Percentiles rank a stretch among this genome's conserved stretches.
Evolutionary conservation across 1,284 basidiomycete species (phyloP).

Genomic region (Fomes fomentarius): DNA sequence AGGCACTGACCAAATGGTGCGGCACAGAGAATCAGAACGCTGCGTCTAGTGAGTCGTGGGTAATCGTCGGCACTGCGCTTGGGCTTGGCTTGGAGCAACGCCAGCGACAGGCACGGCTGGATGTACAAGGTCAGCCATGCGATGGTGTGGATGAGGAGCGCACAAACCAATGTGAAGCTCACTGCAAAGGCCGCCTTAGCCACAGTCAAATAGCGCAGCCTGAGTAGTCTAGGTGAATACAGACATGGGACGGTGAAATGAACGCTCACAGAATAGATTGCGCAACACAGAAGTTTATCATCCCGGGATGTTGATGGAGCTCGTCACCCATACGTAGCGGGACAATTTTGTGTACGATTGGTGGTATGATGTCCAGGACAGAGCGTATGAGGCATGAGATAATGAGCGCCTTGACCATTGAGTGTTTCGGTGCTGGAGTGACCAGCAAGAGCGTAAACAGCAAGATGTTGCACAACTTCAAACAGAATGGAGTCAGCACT

Average conservation of each 20-base stretch:
- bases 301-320: constrained; percentile 1
- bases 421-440: constrained; percentile 31
- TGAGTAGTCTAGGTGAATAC: constrained; percentile 2
- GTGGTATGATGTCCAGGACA: constrained; percentile 23
- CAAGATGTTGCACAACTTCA: constrained; percentile 23
- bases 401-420: constrained; percentile 29
- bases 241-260: not conserved
- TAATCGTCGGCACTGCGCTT: constrained; percentile 22
- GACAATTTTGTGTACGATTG: constrained; percentile 18
- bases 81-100: constrained; percentile 17
- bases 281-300: constrained; percentile 25
- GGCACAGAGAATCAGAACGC: constrained; percentile 20
- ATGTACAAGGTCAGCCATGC: too few species aligned
- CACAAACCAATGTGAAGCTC: constrained; percentile 32
- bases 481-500: not conserved
- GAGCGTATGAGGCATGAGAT: constrained; percentile 28
- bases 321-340: constrained; percentile 9
- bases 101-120: constrained; percentile 29
- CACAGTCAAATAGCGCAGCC: constrained; percentile 29
- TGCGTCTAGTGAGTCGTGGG: constrained; percentile 22
- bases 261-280: constrained; percentile 28
- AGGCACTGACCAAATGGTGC: constrained; percentile 27
- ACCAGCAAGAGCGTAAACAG: constrained; percentile 24
- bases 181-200: constrained; percentile 32
- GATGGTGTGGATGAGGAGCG: too few species aligned